Base-by-base conservation (phyloP, 306 rosid genomes). In the Herpetospermum pedunculosum region DNA sequence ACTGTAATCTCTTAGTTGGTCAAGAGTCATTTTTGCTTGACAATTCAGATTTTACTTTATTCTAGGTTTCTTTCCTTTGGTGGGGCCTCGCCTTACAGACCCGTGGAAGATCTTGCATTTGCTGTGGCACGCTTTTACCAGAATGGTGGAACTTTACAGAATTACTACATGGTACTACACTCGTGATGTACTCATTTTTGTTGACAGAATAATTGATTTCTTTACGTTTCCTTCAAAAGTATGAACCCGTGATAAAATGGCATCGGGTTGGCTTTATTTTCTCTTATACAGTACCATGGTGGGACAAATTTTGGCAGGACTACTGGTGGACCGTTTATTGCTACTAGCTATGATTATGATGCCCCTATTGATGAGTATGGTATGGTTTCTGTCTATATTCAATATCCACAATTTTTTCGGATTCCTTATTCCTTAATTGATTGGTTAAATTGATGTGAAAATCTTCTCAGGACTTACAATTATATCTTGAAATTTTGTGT, bases 281-380 rank as follows among this genome's bases (percentile, higher is more conserved):
- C 77, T 82, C 34, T 74, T 72, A 30, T 77, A 79, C 84, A 94
- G 99, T 94, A 94, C 78, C 99, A 94, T 65, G 99, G 99, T 32
- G 99, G 99, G 44, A 94, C 97, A 49, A 94, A 89, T 84, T 94
- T 91, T 83, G 99, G 85, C 34, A 82, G 92, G 62, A 80, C 79
- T 68, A 10, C 84, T 38, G 97, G 97, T 35, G 99, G 99, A 74
- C 96, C 99, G 60, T 91, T 91, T 75, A 79, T 94, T 79, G 28
- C 99, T 35, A 91, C 95, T 29, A 91, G 91, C 77, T 94, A 94
- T 82, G 99, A 94, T 78, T 94, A 91, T 75, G 99, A 94, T 81
- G 95, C 99, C 32, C 97, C 97, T 19, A 76, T 94, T 28, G 99
- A 94, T 77, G 97, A 94, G 80, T 94, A 89, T 70, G 99, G 99